These are phyloP conservation scores for Eremochloa ophiuroides DNA, from an alignment of 176 grass and related monocot genomes.

Conservation along the genomic window DNA sequence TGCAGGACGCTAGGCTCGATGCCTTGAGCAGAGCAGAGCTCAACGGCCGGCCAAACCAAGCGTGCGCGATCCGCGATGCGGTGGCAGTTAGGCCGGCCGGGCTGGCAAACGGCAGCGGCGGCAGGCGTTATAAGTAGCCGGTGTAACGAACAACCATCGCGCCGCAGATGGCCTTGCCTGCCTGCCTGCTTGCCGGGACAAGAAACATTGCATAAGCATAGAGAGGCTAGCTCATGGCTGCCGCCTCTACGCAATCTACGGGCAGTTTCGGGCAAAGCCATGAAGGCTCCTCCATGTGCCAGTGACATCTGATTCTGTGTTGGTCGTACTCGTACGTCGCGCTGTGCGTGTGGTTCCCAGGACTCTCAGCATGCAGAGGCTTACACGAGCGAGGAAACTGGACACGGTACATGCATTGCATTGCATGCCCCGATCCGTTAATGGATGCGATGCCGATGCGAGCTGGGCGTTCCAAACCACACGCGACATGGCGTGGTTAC, in stretches of 20 bases:
- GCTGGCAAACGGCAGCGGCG: background rate
- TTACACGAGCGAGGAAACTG: too few species aligned
- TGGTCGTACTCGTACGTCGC: too few species aligned
- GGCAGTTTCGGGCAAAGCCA: slow-evolving; percentile 19
- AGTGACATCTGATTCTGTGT: background rate
- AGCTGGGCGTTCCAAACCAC: background rate
- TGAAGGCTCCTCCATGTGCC: background rate
- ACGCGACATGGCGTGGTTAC: background rate
- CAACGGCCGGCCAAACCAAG: too few species aligned
- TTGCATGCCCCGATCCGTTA: background rate
- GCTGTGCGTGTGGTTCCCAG: background rate
- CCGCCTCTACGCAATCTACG: slow-evolving; percentile 14
- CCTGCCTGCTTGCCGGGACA: background rate
- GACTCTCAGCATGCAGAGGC: background rate
- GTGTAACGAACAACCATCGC: background rate
- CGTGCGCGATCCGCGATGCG: too few species aligned
- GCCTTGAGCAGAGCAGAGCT: background rate
- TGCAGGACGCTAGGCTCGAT: background rate
- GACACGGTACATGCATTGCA: background rate
- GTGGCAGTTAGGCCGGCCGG: background rate
- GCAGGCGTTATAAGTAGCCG: background rate
- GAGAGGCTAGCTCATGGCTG: slow-evolving; percentile 3
- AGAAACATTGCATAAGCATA: background rate
- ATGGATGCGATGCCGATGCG: background rate
- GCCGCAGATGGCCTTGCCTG: background rate